These are phyloP conservation scores for Dactylellina cionopaga DNA, from an alignment of 2,329 filamentous ascomycete genomes.

Conservation along the genomic window DNA sequence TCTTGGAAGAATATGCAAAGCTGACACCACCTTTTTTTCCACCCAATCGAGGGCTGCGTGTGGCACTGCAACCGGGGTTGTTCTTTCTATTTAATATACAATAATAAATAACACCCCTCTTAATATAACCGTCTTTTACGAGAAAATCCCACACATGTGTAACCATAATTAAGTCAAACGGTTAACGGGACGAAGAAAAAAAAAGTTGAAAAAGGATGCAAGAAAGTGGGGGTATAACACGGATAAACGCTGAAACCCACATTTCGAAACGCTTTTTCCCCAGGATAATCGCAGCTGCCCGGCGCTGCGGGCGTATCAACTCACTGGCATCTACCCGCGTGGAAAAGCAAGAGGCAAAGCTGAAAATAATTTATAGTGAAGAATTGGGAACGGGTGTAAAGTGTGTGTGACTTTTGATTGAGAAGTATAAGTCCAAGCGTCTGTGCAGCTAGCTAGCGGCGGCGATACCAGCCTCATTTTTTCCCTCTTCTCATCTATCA, in stretches of 20 bases:
- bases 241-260: conserved; percentile 35
- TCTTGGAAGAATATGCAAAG: conserved; percentile 39
- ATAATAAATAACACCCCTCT: background rate
- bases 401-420: too few relatives aligned
- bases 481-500: background rate
- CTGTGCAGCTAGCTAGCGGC: too few relatives aligned
- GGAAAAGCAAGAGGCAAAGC: background rate
- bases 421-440: too few relatives aligned
- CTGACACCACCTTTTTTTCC: conserved; percentile 38
- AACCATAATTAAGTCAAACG: conserved; percentile 2
- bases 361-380: background rate
- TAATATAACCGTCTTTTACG: conserved; percentile 5
- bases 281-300: too few relatives aligned
- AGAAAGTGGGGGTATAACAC: conserved; percentile 15
- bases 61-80: conserved; percentile 2
- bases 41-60: conserved; percentile 3
- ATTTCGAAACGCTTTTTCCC: conserved; percentile 36
- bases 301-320: conserved; percentile 15
- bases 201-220: too few relatives aligned
- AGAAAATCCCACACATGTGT: conserved; percentile 17
- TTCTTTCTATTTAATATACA: too few relatives aligned
- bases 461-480: too few relatives aligned
- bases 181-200: too few relatives aligned
- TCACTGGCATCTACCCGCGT: conserved; percentile 9
- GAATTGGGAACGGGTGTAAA: too few relatives aligned